Evolutionary conservation across 1,284 basidiomycete genomes (phyloP).

Genomic region (Apiotrichum laibachii): DNA sequence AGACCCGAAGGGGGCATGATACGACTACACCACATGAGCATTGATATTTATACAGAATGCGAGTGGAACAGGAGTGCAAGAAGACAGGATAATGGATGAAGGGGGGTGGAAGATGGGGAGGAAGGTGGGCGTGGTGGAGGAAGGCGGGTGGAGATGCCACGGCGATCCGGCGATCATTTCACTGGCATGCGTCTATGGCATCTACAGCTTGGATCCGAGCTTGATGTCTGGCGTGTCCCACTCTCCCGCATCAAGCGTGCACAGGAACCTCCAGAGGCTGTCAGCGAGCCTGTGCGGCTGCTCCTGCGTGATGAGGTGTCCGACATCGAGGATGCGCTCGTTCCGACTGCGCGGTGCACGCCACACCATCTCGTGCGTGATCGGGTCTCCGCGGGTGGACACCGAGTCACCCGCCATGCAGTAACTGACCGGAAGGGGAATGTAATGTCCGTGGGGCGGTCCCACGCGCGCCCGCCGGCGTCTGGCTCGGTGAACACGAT

Average conservation of each 20-base stretch:
- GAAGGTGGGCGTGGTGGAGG: too few relatives aligned
- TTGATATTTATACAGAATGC: too few relatives aligned
- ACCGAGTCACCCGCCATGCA: slow-evolving; percentile 32
- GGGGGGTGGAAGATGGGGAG: too few relatives aligned
- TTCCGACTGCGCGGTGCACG: slow-evolving; percentile 28
- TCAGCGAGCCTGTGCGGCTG: slow-evolving; percentile 34
- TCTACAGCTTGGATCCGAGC: not conserved
- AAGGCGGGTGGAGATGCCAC: too few relatives aligned
- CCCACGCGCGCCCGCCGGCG: slow-evolving; percentile 33
- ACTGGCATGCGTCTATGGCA: not conserved
- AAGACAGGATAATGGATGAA: too few relatives aligned
- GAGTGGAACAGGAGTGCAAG: too few relatives aligned
- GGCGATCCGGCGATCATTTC: too few relatives aligned
- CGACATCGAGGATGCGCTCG: slow-evolving; percentile 31
- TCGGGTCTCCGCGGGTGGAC: slow-evolving; percentile 27
- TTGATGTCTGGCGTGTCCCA: slow-evolving; percentile 3
- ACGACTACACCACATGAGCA: too few relatives aligned
- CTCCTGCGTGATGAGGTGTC: slow-evolving; percentile 36
- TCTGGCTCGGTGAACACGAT: slow-evolving; percentile 34
- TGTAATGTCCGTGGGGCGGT: slow-evolving; percentile 28
- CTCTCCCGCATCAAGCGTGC: slow-evolving; percentile 12
- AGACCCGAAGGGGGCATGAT: too few relatives aligned
- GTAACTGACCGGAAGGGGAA: slow-evolving; percentile 36
- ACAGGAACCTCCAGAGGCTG: slow-evolving; percentile 30
- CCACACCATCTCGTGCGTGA: slow-evolving; percentile 35